phyloP scores from a whole-genome alignment of 1,139 yeast species.

The Protomyces macrosporus region DNA sequence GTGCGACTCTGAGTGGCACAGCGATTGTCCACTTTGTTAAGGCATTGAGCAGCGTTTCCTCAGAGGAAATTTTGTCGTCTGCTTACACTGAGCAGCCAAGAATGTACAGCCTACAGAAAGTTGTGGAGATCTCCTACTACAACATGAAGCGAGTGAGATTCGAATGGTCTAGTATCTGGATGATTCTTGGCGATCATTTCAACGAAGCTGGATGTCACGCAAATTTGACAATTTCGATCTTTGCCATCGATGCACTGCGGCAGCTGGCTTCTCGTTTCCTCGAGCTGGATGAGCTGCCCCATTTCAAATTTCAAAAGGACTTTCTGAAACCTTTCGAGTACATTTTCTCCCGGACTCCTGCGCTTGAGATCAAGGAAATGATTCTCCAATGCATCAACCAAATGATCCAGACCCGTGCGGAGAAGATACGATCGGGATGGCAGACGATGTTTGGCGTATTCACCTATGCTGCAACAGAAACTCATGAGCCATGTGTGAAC shows the following conservation, averaged over 20 bases:
- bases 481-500: conserved; percentile 34
- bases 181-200: conserved; percentile 84
- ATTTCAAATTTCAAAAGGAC: conserved; percentile 92
- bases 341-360: conserved; percentile 61
- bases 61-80: conserved; percentile 87
- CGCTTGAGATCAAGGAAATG: conserved; percentile 76
- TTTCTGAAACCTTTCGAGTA: conserved; percentile 87
- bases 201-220: conserved; percentile 75
- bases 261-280: conserved; percentile 89
- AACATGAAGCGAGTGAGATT: conserved; percentile 94
- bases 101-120: conserved; percentile 85
- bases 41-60: conserved; percentile 79
- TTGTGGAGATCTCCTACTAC: conserved; percentile 95
- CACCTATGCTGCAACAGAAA: conserved; percentile 56
- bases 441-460: conserved; percentile 76
- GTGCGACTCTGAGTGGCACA: conserved; percentile 71
- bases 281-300: conserved; percentile 87
- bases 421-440: conserved; percentile 89
- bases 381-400: conserved; percentile 79
- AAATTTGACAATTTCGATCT: conserved; percentile 71
- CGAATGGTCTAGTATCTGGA: conserved; percentile 96
- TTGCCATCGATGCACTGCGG: conserved; percentile 89
- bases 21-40: conserved; percentile 82
- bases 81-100: conserved; percentile 79
- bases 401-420: conserved; percentile 72